These are phyloP conservation scores for Saccharomyces hybrid DNA, from an alignment of 1,139 yeast genomes.

Conservation along the genomic window DNA sequence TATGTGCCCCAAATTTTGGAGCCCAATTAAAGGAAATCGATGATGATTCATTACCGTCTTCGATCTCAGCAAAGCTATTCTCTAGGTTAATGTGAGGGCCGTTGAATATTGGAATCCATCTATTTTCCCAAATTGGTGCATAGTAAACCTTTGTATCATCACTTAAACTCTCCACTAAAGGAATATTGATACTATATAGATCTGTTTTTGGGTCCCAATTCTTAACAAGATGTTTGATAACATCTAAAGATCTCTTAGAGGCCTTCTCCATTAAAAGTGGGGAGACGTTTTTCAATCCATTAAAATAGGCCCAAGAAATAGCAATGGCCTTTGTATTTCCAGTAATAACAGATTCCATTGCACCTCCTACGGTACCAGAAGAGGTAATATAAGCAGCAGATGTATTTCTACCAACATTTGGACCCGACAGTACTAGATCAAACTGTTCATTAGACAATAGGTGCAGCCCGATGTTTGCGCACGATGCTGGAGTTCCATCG, in stretches of 20 bases:
- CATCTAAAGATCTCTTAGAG: slow-evolving; percentile 54
- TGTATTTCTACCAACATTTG: slow-evolving; percentile 90
- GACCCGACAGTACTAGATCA: slow-evolving; percentile 88
- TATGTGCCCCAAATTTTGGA: slow-evolving; percentile 72
- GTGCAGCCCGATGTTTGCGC: slow-evolving; percentile 84
- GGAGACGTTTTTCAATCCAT: slow-evolving; percentile 45
- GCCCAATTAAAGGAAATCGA: slow-evolving; percentile 61
- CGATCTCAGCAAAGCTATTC: slow-evolving; percentile 36
- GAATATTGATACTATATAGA: slow-evolving; percentile 77
- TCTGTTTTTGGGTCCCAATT: slow-evolving; percentile 57
- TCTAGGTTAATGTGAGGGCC: slow-evolving; percentile 21
- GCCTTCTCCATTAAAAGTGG: slow-evolving; percentile 55
- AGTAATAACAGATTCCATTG: slow-evolving; percentile 86
- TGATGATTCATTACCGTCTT: slow-evolving; percentile 37
- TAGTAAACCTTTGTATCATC: slow-evolving; percentile 54
- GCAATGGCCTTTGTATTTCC: slow-evolving; percentile 66
- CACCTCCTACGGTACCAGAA: slow-evolving; percentile 97
- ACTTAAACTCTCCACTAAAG: slow-evolving; percentile 49
- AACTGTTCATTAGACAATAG: slow-evolving; percentile 59
- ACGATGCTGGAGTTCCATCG: slow-evolving; percentile 93
- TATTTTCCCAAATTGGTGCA: slow-evolving; percentile 72
- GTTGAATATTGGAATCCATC: slow-evolving; percentile 65
- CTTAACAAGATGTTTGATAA: slow-evolving; percentile 50
- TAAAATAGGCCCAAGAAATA: slow-evolving; percentile 67
- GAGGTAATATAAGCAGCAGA: slow-evolving; percentile 84